phyloP scores from a whole-genome alignment of 345 rosid genomes.

The Aurinia saxatilis region DNA sequence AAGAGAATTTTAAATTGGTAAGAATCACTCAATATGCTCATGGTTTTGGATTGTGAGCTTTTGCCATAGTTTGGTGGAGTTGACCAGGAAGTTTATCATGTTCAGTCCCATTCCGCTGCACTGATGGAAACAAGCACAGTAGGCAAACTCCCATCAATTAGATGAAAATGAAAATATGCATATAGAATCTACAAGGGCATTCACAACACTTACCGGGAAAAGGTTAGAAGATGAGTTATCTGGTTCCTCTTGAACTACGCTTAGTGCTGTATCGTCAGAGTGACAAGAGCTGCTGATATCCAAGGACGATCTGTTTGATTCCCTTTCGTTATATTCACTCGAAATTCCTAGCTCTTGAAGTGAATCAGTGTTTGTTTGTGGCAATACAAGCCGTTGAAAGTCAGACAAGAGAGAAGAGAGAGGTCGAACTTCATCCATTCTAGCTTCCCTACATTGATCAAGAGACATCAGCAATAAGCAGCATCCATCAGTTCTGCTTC shows the following conservation, averaged over 20 bases:
- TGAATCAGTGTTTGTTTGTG: background rate
- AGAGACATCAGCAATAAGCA: conserved; percentile 11
- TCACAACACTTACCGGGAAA: conserved; percentile 42
- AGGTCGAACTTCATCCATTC: conserved; percentile 25
- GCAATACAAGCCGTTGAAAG: conserved; percentile 30
- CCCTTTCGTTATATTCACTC: conserved; percentile 19
- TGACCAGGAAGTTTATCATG: conserved; percentile 42
- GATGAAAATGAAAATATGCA: background rate
- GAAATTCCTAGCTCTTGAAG: conserved; percentile 36
- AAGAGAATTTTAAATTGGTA: too few relatives aligned
- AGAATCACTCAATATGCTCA: too few relatives aligned
- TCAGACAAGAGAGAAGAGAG: conserved; percentile 31
- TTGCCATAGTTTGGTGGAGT: conserved; percentile 43
- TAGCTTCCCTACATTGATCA: conserved; percentile 36
- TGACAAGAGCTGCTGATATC: conserved; percentile 9
- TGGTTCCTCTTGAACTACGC: conserved; percentile 17
- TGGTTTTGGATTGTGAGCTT: conserved; percentile 45
- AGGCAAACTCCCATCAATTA: conserved; percentile 7
- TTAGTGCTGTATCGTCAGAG: background rate
- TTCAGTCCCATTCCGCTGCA: conserved; percentile 41
- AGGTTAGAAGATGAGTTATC: conserved; percentile 38
- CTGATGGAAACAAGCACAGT: conserved; percentile 24
- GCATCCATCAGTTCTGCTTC: background rate
- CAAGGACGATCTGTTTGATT: conserved; percentile 7
- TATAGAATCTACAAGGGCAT: background rate